These are phyloP conservation scores for Penicillium sp. DNA, from an alignment of 2,329 filamentous ascomycete genomes.

Conservation along the genomic window DNA sequence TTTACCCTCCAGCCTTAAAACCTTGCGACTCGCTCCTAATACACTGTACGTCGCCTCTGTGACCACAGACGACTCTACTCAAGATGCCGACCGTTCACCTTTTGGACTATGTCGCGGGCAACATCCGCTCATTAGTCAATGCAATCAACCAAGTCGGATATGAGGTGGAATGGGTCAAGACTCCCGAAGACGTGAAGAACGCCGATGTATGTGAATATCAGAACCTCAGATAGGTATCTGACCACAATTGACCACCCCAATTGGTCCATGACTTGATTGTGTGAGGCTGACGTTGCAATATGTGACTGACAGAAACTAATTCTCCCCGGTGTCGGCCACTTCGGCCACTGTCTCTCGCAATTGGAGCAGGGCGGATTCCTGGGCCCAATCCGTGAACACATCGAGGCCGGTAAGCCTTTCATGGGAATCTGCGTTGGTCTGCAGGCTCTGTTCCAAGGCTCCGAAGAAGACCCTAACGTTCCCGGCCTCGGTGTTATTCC, in stretches of 20 bases:
- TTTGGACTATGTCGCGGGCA: conserved; percentile 90
- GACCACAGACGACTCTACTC: conserved; percentile 5
- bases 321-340: conserved; percentile 94
- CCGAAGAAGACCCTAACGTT: conserved; percentile 72
- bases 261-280: neutral
- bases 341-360: conserved; percentile 90
- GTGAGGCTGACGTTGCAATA: neutral
- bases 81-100: conserved; percentile 53
- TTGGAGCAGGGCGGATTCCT: conserved; percentile 80
- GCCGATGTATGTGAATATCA: conserved; percentile 68
- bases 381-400: conserved; percentile 78
- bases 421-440: conserved; percentile 97
- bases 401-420: conserved; percentile 89
- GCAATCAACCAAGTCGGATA: conserved; percentile 96
- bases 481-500: conserved; percentile 76
- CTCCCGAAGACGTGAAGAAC: conserved; percentile 77
- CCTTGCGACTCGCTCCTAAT: conserved; percentile 1
- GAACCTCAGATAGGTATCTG: neutral
- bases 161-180: conserved; percentile 86
- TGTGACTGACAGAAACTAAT: conserved; percentile 74
- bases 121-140: conserved; percentile 93
- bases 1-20: neutral
- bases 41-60: conserved; percentile 3
- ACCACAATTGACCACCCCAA: neutral
- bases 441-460: conserved; percentile 86